These are phyloP conservation scores for Diplodia seriata DNA, from an alignment of 2,329 filamentous ascomycete species.

Conservation along the genomic window DNA sequence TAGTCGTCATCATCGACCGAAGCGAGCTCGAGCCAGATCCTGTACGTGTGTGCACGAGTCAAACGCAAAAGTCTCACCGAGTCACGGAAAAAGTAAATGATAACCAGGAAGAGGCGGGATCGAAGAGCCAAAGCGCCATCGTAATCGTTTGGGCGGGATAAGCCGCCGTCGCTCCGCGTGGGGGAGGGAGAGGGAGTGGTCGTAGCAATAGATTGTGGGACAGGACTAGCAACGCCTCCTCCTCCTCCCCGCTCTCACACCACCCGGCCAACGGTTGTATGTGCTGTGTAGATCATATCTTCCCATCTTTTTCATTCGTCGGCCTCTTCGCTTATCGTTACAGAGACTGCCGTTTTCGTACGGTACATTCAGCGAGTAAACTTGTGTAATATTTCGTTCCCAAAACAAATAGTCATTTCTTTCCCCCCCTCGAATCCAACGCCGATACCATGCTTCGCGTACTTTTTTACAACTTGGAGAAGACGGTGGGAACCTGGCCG, in stretches of 20 bases:
- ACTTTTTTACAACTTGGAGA: constrained; percentile 66
- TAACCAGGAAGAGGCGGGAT: too few species aligned
- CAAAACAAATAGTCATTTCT: not conserved
- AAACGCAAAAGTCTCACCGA: too few species aligned
- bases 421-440: constrained; percentile 6
- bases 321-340: not conserved
- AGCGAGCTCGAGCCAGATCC: too few species aligned
- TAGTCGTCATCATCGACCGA: too few species aligned
- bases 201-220: not conserved
- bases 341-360: not conserved
- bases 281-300: not conserved
- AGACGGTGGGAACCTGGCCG: constrained; percentile 73
- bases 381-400: constrained; percentile 5
- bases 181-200: not conserved
- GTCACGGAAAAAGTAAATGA: too few species aligned
- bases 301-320: not conserved
- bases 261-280: not conserved
- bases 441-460: constrained; percentile 21
- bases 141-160: not conserved
- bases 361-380: constrained; percentile 1
- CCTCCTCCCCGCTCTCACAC: not conserved
- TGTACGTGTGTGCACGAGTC: too few species aligned
- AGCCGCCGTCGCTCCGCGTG: not conserved
- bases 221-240: not conserved
- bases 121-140: too few species aligned